Evolutionary conservation across 2,329 filamentous ascomycete species (phyloP).

Genomic region (Biscogniauxia sp.): DNA sequence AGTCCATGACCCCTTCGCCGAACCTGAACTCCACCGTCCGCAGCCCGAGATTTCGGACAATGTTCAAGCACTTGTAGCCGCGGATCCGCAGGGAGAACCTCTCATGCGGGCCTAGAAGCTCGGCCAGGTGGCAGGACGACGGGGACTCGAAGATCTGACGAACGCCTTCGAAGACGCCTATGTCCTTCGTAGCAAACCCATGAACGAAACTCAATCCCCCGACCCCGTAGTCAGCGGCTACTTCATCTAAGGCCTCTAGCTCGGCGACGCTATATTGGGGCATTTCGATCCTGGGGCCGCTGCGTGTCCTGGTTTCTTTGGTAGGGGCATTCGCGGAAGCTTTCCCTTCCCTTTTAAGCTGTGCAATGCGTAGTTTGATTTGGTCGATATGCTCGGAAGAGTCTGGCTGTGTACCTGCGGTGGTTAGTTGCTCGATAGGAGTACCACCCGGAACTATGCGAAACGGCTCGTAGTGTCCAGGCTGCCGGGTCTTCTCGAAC

Average conservation of each 20-base stretch:
- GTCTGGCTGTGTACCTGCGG: neutral
- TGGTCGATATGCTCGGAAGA: neutral
- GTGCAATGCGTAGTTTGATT: neutral
- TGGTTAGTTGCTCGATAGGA: neutral
- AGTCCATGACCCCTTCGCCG: constrained; percentile 13
- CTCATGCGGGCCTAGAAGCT: neutral
- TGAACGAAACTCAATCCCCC: neutral
- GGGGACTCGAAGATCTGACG: constrained; percentile 3
- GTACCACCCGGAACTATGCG: neutral
- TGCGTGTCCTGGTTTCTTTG: neutral
- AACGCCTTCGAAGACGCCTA: constrained; percentile 12
- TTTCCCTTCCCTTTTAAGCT: neutral
- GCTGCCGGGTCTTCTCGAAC: constrained; percentile 15
- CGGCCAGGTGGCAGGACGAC: constrained; percentile 11
- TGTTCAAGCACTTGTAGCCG: neutral
- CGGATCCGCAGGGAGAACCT: constrained; percentile 1
- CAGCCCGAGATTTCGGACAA: accelerated
- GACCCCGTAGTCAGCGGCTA: neutral
- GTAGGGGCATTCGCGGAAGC: neutral
- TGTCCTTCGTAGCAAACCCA: constrained; percentile 1
- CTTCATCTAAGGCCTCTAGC: neutral
- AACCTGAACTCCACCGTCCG: constrained; percentile 26
- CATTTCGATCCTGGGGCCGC: neutral
- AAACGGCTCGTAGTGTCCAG: constrained; percentile 19
- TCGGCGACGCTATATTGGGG: neutral